Percentiles rank a stretch among this genome's conserved stretches.
phyloP scores from a whole-genome alignment of 2,329 filamentous ascomycete genomes.

The Bipolaris bicolor region DNA sequence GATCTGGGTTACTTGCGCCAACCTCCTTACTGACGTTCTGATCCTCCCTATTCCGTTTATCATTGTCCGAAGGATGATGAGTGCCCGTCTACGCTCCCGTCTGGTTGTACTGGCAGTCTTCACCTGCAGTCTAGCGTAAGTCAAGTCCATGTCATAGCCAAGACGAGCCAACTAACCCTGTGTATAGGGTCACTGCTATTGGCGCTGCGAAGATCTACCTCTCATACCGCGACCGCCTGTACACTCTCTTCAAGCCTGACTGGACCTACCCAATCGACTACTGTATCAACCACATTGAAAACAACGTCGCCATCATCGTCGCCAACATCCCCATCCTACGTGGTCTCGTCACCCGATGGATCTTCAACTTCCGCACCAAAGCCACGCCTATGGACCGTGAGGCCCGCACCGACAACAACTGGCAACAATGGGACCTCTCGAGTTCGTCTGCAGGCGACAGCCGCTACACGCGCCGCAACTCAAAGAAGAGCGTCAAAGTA shows the following conservation, averaged over 20 bases:
- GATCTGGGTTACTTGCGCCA: slow-evolving; percentile 51
- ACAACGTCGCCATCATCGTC: slow-evolving; percentile 51
- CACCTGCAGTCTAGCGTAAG: slow-evolving; percentile 49
- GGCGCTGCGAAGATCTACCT: slow-evolving; percentile 51
- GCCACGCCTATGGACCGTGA: slow-evolving; percentile 42
- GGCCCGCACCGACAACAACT: slow-evolving; percentile 37
- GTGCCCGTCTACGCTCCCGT: slow-evolving; percentile 46
- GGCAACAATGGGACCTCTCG: slow-evolving; percentile 33
- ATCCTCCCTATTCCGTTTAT: slow-evolving; percentile 52
- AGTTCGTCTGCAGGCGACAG: slow-evolving; percentile 32
- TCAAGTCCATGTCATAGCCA: not conserved
- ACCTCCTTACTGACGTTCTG: slow-evolving; percentile 49
- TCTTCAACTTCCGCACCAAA: slow-evolving; percentile 47
- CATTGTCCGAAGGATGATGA: slow-evolving; percentile 51
- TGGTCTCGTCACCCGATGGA: slow-evolving; percentile 50
- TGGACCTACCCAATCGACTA: slow-evolving; percentile 53
- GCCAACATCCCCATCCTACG: slow-evolving; percentile 51
- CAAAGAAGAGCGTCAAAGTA: slow-evolving; percentile 11
- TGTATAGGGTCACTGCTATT: slow-evolving; percentile 45
- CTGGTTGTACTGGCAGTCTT: slow-evolving; percentile 50
- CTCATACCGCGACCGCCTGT: slow-evolving; percentile 50
- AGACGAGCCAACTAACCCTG: slow-evolving; percentile 7
- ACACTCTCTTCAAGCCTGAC: slow-evolving; percentile 43
- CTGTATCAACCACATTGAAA: slow-evolving; percentile 52
- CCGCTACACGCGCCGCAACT: slow-evolving; percentile 13